Conservation (phyloP, 2,329 filamentous ascomycete genomes). For the Ophiostoma perfectum region DNA sequence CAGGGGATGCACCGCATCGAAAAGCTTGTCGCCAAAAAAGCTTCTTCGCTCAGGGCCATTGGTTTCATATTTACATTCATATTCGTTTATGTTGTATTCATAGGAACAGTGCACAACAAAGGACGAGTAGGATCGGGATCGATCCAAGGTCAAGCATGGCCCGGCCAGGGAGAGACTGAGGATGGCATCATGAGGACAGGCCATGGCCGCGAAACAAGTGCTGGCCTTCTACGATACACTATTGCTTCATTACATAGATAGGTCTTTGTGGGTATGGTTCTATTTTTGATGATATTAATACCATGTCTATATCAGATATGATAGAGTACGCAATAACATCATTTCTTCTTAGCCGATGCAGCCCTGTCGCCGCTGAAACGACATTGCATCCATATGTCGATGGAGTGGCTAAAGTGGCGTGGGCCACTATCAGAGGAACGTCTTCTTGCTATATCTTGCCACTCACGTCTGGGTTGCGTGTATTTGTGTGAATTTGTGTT, state of each 20-base stretch:
- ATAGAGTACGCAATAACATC: neutral
- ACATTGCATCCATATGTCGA: neutral
- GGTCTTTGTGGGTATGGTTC: neutral
- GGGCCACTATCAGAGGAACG: too few species aligned
- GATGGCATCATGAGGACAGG: neutral
- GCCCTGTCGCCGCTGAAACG: slow-evolving; percentile 9
- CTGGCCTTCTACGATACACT: too few species aligned
- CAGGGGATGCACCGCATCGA: neutral
- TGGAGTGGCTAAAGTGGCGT: too few species aligned
- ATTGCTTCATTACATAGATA: too few species aligned
- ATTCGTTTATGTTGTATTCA: neutral
- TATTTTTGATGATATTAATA: neutral
- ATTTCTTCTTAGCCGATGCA: neutral
- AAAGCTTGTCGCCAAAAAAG: slow-evolving; percentile 6
- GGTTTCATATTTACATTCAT: neutral
- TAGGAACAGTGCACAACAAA: too few species aligned
- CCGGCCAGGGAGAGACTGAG: neutral
- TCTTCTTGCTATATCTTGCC: too few species aligned
- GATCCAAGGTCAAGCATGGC: neutral
- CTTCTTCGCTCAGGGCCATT: neutral
- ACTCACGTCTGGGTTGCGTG: too few species aligned
- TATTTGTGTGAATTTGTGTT: too few species aligned
- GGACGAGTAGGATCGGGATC: too few species aligned
- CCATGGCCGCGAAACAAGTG: too few species aligned
- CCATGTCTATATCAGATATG: neutral